These are phyloP conservation scores for Poa pratensis DNA, from an alignment of 176 grass and related monocot genomes.

Conservation along the genomic window DNA sequence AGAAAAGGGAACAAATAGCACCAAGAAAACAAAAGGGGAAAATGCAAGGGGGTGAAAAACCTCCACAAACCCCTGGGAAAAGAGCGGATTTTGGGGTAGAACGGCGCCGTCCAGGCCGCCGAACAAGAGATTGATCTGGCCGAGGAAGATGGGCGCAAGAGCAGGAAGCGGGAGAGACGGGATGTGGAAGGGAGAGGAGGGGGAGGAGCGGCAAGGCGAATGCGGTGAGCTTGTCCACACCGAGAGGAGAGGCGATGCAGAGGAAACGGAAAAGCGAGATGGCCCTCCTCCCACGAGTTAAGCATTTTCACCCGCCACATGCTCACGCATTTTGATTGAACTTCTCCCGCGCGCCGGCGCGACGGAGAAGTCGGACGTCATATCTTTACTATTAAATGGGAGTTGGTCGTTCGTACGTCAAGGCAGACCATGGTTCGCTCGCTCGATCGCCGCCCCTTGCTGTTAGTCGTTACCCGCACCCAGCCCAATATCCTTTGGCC, in stretches of 20 bases:
- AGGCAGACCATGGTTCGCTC: too few species aligned
- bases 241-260: not conserved
- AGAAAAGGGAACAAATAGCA: not conserved
- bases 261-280: not conserved
- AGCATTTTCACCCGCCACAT: not conserved
- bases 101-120: not conserved
- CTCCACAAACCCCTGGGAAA: slow-evolving; percentile 25
- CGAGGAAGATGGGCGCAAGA: not conserved
- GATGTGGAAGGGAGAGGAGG: not conserved
- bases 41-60: not conserved
- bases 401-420: too few species aligned
- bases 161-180: not conserved
- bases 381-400: too few species aligned
- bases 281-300: not conserved
- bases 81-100: not conserved
- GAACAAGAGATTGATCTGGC: not conserved
- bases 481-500: too few species aligned
- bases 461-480: too few species aligned
- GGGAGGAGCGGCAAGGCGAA: not conserved
- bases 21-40: not conserved
- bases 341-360: slow-evolving; percentile 11
- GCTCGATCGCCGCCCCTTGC: too few species aligned
- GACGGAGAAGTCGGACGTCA: not conserved
- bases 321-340: not conserved
- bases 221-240: not conserved